Evolutionary conservation across 306 rosid genomes (phyloP), one percentile per base, ranked within the genome.

Genomic region (Glycine latifolia): DNA sequence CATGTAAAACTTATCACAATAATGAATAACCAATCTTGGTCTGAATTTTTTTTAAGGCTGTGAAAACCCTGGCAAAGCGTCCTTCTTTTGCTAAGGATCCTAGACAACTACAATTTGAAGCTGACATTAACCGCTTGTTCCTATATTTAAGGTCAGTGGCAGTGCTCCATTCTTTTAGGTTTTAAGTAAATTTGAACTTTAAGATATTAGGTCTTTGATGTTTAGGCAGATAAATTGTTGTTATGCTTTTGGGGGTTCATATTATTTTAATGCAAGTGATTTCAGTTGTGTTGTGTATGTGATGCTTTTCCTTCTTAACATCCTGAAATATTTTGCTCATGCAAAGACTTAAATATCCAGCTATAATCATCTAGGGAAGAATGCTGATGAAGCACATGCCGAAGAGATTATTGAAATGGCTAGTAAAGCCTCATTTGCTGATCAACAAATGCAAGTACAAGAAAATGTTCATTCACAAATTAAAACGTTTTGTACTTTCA

Each of bases 331-430:
- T 83, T 84, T 41, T 61, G 41, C 90, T 88, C 63, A 88, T 82
- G 69, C 13, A 46, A 87, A 87, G 76, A 79, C 63, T 84, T 87
- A 62, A 70, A 86, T 80, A 54, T 89, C 58, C 87, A 93, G 99
- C 89, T 93, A 90, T 85, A 90, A 90, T 69, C 90, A 78, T 26
- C 86, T 95, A 90, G 99, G 96, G 76, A 85, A 74, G 83, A 72
- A 78, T 67, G 96, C 90, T 68, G 89, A 82, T 10, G 94, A 91
- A 82, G 88, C 88, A 16, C 93, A 86, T 66, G 90, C 87, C 0
- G 96, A 91, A n/a, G 87, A 89, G 88, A 89, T 95, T 63, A 89
- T 93, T 84, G 90, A 90, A 77, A 79, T 90, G 89, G 90, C 99
- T 16, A 63, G 81, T 89, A 91, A 83, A 85, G 90, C 94, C 81